phyloP scores from a whole-genome alignment of 805 yeast genomes.

The Starmerella gropengiesseri region DNA sequence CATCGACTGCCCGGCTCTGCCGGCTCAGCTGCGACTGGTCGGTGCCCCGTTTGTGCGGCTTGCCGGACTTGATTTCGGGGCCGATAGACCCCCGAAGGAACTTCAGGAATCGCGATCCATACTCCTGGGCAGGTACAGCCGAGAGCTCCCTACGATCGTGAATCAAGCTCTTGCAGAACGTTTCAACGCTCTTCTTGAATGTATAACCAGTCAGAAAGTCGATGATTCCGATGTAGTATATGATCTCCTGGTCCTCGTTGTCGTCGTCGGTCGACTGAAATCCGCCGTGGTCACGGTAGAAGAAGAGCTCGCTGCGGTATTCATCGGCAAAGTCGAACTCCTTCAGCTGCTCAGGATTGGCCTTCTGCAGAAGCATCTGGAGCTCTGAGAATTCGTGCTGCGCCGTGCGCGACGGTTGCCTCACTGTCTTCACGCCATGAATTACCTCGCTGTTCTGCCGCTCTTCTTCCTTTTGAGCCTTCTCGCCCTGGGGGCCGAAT shows the following conservation, averaged over 20 bases:
- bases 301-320: constrained; percentile 36
- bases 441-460: constrained; percentile 13
- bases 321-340: constrained; percentile 28
- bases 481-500: constrained; percentile 22
- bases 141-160: constrained; percentile 64
- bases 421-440: not conserved
- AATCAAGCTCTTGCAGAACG: constrained; percentile 66
- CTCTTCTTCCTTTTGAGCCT: constrained; percentile 6
- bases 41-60: constrained; percentile 11
- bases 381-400: constrained; percentile 28
- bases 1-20: too few species aligned
- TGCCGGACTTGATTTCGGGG: constrained; percentile 17
- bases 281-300: constrained; percentile 79
- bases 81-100: constrained; percentile 40
- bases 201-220: constrained; percentile 68
- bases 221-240: constrained; percentile 86
- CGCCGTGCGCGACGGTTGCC: constrained; percentile 2
- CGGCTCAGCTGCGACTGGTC: too few species aligned
- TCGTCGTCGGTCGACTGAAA: constrained; percentile 57
- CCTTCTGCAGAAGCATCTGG: constrained; percentile 27
- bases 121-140: constrained; percentile 83
- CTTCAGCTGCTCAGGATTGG: constrained; percentile 30
- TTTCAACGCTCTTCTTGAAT: constrained; percentile 64
- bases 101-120: constrained; percentile 72
- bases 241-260: constrained; percentile 49